Percentiles rank a stretch among this genome's conserved stretches.
Evolutionary conservation across 495 filamentous ascomycete species (phyloP).

Genomic region (Annulohypoxylon moriforme): DNA sequence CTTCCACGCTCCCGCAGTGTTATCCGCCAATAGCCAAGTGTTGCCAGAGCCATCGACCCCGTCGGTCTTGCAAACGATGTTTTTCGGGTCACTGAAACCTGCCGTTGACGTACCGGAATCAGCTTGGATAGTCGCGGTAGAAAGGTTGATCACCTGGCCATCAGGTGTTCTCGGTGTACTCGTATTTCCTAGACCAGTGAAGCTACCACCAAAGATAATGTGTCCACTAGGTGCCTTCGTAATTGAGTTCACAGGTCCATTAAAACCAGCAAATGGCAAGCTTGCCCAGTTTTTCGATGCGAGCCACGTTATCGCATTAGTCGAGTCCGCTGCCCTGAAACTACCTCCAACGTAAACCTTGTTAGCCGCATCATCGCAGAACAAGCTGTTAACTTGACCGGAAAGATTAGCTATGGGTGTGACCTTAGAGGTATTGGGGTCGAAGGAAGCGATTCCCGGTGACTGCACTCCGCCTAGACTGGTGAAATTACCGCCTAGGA

Average conservation of each 20-base stretch:
- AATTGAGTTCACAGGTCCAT: conserved; percentile 91
- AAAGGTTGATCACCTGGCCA: conserved; percentile 85
- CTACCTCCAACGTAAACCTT: conserved; percentile 92
- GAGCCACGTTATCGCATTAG: conserved; percentile 90
- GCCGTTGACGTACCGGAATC: conserved; percentile 66
- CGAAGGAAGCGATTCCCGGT: conserved; percentile 81
- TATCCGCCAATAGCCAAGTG: conserved; percentile 87
- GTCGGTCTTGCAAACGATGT: conserved; percentile 83
- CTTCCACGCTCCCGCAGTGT: conserved; percentile 83
- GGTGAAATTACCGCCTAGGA: conserved; percentile 93
- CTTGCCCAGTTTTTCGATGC: conserved; percentile 80
- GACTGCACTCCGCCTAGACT: conserved; percentile 81
- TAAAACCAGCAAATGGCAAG: conserved; percentile 92
- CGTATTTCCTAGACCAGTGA: conserved; percentile 88
- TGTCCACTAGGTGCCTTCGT: conserved; percentile 79
- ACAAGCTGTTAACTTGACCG: conserved; percentile 80
- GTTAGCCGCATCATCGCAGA: conserved; percentile 84
- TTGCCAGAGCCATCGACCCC: conserved; percentile 72
- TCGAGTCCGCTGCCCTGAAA: conserved; percentile 80
- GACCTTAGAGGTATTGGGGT: conserved; percentile 73
- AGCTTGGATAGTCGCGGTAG: conserved; percentile 76
- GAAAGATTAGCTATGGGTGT: conserved; percentile 80
- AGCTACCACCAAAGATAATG: conserved; percentile 92
- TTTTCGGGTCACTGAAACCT: conserved; percentile 81
- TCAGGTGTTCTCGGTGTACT: conserved; percentile 68